Percentiles rank a stretch among this genome's conserved stretches.
phyloP scores from a whole-genome alignment of 2,329 filamentous ascomycete species.

The Coniochaeta sp. region DNA sequence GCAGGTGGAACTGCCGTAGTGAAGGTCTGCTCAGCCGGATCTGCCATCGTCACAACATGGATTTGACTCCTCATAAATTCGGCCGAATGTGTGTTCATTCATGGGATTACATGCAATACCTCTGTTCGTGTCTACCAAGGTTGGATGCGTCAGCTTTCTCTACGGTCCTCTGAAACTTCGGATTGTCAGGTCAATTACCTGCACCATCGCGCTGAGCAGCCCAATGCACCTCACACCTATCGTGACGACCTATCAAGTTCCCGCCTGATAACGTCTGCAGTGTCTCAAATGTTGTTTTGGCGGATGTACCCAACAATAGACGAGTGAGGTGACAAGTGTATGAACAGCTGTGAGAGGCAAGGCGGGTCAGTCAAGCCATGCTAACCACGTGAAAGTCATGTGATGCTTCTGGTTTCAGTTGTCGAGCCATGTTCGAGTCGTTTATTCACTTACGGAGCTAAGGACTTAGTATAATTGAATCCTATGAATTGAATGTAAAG shows the following conservation, averaged over 20 bases:
- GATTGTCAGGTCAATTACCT: not conserved
- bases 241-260: not conserved
- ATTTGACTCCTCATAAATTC: not conserved
- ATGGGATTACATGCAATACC: not conserved
- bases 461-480: no score
- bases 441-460: no score
- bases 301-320: not conserved
- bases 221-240: not conserved
- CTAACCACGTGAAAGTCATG: not conserved
- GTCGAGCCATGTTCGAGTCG: no score
- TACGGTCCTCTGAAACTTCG: not conserved
- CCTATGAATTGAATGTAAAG: no score
- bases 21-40: not conserved
- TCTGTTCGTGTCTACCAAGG: not conserved
- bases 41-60: not conserved
- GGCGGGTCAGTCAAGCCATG: not conserved
- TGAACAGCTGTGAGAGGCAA: not conserved
- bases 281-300: not conserved
- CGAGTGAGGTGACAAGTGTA: not conserved
- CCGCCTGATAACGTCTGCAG: not conserved
- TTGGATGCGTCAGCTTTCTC: not conserved
- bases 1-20: not conserved
- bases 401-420: not conserved
- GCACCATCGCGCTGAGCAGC: not conserved
- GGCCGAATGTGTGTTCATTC: not conserved